Evolutionary conservation across 805 yeast species (phyloP), one percentile per base, ranked within the genome.

Genomic region (Lachancea waltii): DNA sequence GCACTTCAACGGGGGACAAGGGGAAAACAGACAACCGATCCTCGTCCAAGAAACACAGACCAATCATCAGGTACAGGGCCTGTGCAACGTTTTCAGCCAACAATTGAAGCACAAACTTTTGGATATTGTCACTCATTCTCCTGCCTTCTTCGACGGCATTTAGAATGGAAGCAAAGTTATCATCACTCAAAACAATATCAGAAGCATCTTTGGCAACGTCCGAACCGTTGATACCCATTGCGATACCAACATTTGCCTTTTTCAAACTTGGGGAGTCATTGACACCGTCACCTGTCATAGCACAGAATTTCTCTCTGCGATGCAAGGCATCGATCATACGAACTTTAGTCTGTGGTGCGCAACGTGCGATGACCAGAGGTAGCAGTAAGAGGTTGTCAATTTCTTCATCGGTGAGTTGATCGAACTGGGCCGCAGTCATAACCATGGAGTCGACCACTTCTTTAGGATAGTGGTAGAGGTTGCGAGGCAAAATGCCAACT

Each of bases 241-340:
- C 84, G 53, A 90, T 86, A 53, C 97, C 97, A 48, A 90, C 90
- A 63, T 89, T 95, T 3, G 97, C 97, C 58, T 87, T 71, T 57
- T 90, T 89, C 52, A 90, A 72, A 11, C 97, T 95, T 11, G 97
- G 97, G 0, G 97, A 96, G 67, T 89, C 97, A 58, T 89, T 89
- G 16, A 90, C 96, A 63, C 97, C 97, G 62, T 89, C 97, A 52
- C 98, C 98, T n/a, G 97, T 89, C 96, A 90, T 89, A 13, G 97
- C 97, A 43, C 92, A 97, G 45, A 89, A 79, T 58, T 87, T 94
- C 24, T 94, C 95, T 55, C 95, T 75, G 56, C 77, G 74, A 59
- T 89, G 95, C 46, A 89, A 69, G 1, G 96, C 96, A 55, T 82
- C 79, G 18, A 87, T 94, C 66, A 87, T 89, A 41, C 84, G 72